Evolutionary conservation across 2,329 filamentous ascomycete species (phyloP), one percentile per base, ranked within the genome.

Genomic region (Bipolaris victoriae): DNA sequence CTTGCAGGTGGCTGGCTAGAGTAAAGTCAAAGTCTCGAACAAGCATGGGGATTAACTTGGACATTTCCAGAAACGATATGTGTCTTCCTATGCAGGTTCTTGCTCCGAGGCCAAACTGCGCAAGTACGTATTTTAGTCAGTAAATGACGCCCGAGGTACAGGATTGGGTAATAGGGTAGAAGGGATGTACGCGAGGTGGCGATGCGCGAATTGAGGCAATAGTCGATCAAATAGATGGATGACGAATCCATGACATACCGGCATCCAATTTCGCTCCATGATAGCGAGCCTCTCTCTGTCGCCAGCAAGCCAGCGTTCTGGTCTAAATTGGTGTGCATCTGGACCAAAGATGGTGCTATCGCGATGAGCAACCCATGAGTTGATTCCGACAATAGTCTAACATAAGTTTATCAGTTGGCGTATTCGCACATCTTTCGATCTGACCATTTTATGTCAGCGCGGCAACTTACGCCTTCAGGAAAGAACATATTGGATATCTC

Each of bases 241-340:
- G 43, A 35, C n/a, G 29, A 49, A 33, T 22, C 45, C 16, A 15
- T 26, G n/a, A 52, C 58, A 46, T 60, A 66, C 64, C 39, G 66
- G 65, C 55, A 69, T 60, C 36, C 52, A 67, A 13, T 44, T 60
- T 7, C 55, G 43, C 31, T 67, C 65, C 64, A 68, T 69, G 9
- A 39, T 16, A 40, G 58, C 62, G 9, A 58, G 40, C 29, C 49
- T 52, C 33, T 58, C 48, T 36, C 63, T 62, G 29, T 63, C 58
- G 3, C 49, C 52, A 16, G 56, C 56, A 15, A 64, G 46, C 67
- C 66, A 69, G 47, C 67, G 62, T 40, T 66, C 62, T 18, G 67
- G 67, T 9, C 52, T 54, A 44, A 69, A 70, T 1, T 39, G 15
- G 31, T 62, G 7, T 7, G 58, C 66, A 41, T 70, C 66, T 1